Evolutionary conservation across 768 basidiomycete genomes (phyloP), one percentile per base, ranked within the genome.

Genomic region (Mrakia gelida): DNA sequence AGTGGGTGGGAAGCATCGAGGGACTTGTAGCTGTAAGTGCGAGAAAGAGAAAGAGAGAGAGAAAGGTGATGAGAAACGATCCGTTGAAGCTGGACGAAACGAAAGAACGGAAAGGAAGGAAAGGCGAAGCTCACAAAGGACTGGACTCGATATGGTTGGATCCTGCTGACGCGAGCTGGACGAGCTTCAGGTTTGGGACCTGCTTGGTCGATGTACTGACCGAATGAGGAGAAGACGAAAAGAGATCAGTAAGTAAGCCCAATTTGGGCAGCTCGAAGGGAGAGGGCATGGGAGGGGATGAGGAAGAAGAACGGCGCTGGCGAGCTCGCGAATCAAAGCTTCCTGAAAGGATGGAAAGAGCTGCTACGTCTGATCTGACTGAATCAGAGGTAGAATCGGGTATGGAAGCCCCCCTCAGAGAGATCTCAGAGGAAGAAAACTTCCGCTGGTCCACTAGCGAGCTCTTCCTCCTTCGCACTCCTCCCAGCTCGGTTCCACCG

Each of bases 81-180:
- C 49, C 15, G 16, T 38, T 38, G 38, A 38, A 38, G 49, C 18
- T 5, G 16, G 2, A 52, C 18, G 18, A 52, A 21, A 21, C 49
- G 18, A 52, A 21, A 18, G 49, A 16, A 28, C 5, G n/a, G 32
- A 21, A 34, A 18, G 49, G 49, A 28, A 16, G n/a, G 32, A 21
- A 34, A 67, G 65, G 8, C 32, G 21, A n/a, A 32, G 70, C 79
- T 52, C 65, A 79, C 68, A 80, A 79, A 0, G 70, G 52, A 15
- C 67, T 73, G 11, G 54, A 11, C 49, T 75, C 62, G 61, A 79
- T 43, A n/a, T 81, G 80, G 41, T 73, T 74, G 30, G 38, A 75
- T 10, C 80, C 80, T 6, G 80, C 80, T 5, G 71, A 73, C 5
- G 73, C 61, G 16, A 79, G 77, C 67, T 81, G 80, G 28, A 81